A percentile compares a stretch with the other conserved stretches of the same genome.
Evolutionary conservation across 148 eudicot genomes (phyloP).

Genomic region (Silene conica): DNA sequence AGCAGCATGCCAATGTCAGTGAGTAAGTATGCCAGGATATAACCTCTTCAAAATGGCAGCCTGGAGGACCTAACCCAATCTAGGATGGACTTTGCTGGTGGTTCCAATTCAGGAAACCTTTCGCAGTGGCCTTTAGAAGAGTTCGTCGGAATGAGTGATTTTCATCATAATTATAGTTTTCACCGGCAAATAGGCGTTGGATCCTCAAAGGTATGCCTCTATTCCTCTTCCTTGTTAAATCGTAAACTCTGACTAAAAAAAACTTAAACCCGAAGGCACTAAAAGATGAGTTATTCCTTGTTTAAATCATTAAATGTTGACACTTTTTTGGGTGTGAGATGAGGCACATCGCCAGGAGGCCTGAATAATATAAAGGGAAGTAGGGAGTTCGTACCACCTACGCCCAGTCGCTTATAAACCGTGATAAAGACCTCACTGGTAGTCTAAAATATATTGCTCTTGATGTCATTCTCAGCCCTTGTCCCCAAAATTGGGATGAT

Average conservation of each 20-base stretch:
- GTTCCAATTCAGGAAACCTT: constrained; percentile 58
- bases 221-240: too few relatives aligned
- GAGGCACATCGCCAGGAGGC: too few relatives aligned
- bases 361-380: too few relatives aligned
- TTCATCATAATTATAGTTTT: constrained; percentile 46
- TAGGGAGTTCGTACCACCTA: too few relatives aligned
- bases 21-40: constrained; percentile 41
- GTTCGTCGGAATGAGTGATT: constrained; percentile 55
- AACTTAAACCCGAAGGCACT: too few relatives aligned
- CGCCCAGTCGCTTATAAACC: too few relatives aligned
- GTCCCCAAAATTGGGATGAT: constrained; percentile 5
- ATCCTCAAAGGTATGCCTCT: constrained; percentile 92
- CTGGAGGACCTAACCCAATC: constrained; percentile 39
- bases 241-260: too few relatives aligned
- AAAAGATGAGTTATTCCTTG: too few relatives aligned
- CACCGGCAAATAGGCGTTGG: constrained; percentile 34
- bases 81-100: constrained; percentile 47
- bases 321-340: too few relatives aligned
- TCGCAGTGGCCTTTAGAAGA: too few relatives aligned
- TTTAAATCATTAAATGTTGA: too few relatives aligned
- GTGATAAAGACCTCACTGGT: too few relatives aligned
- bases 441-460: neutral
- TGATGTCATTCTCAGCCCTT: neutral
- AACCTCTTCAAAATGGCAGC: constrained; percentile 36
- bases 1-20: constrained; percentile 31